These are phyloP conservation scores for Elasticomyces elasticus DNA, from an alignment of 495 filamentous ascomycete genomes.

Conservation along the genomic window DNA sequence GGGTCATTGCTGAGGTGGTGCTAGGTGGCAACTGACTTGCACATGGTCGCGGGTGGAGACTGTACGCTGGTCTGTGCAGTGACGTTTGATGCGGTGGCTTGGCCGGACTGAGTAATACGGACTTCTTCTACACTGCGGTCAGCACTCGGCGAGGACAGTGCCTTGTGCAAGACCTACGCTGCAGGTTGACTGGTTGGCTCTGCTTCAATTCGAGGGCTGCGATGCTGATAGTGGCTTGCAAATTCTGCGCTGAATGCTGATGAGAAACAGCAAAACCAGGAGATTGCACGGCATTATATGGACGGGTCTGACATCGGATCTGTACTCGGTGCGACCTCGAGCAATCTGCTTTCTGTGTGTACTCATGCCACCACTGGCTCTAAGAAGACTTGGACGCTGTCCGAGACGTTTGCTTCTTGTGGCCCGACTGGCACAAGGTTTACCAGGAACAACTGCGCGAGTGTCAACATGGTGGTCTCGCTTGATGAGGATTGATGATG, in stretches of 20 bases:
- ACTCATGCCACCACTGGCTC: neutral
- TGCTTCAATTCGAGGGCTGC: no score
- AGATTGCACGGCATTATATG: neutral
- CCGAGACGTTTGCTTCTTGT: neutral
- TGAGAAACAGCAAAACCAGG: neutral
- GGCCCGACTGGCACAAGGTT: neutral
- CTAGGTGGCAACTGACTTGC: neutral
- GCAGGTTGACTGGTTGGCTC: neutral
- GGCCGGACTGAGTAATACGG: neutral
- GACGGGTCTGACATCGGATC: neutral
- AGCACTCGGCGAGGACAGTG: no score
- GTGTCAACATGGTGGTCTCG: no score
- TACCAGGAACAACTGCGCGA: no score
- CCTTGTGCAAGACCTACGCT: neutral
- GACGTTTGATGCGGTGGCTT: neutral
- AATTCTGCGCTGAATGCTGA: neutral
- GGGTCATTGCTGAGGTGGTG: neutral
- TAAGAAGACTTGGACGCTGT: neutral
- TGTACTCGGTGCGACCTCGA: neutral
- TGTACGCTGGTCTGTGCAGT: neutral
- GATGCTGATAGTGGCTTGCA: neutral
- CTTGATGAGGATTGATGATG: no score
- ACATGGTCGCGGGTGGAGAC: neutral
- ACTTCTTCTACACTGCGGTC: no score
- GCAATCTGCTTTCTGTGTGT: neutral